phyloP scores from a whole-genome alignment of 2,329 filamentous ascomycete species.

The Fusarium staphyleae region DNA sequence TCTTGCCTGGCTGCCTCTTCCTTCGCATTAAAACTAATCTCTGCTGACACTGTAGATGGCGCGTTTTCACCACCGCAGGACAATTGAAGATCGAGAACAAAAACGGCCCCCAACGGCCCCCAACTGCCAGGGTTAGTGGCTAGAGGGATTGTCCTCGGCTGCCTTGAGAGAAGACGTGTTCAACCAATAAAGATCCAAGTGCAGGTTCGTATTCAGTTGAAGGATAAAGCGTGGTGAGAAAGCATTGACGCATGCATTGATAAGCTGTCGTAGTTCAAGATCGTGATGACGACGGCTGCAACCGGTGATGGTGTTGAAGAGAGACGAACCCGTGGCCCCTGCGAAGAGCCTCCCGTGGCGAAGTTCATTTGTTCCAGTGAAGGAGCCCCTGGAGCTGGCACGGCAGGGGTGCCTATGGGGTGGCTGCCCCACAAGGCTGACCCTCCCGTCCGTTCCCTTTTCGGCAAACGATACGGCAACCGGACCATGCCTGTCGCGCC shows the following conservation, averaged over 20 bases:
- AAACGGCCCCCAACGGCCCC: constrained; percentile 33
- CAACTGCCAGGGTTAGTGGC: constrained; percentile 7
- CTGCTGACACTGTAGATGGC: not conserved
- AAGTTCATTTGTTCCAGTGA: not conserved
- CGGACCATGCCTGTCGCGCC: not conserved
- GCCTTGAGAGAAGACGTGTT: constrained; percentile 13
- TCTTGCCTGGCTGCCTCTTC: not conserved
- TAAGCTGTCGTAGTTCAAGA: not conserved
- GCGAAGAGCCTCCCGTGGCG: constrained; percentile 2
- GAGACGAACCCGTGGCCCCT: not conserved
- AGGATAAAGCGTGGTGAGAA: not conserved
- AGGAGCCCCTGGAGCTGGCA: not conserved
- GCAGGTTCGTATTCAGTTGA: not conserved
- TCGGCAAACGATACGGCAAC: no score
- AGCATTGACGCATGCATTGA: not conserved
- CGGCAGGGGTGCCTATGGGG: not conserved
- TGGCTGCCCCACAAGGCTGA: no score
- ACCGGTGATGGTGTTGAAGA: constrained; percentile 9
- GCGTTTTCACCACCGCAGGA: not conserved
- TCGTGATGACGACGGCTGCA: not conserved
- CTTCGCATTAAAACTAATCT: not conserved
- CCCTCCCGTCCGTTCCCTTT: no score
- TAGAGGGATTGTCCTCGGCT: constrained; percentile 24
- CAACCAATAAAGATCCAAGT: not conserved
- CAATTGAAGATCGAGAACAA: not conserved